Base-by-base conservation (phyloP, 192 early-diverging fungal species). In the Fimicolochytrium jonesii region DNA sequence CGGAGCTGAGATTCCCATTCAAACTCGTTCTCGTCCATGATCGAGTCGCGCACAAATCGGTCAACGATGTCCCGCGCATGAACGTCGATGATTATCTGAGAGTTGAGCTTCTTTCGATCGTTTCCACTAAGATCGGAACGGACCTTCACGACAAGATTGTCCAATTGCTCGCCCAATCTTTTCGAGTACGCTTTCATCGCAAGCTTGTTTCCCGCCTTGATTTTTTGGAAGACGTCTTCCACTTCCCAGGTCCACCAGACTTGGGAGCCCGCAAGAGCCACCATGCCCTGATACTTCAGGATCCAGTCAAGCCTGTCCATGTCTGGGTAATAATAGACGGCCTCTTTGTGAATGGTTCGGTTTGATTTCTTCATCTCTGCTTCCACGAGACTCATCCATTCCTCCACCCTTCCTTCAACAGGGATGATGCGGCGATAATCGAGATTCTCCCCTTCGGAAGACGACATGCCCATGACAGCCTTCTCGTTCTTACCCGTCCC, bases 181-280 rank as follows among this genome's bases (percentile, higher is more conserved):
- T 82, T 82, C 44, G 71, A 70, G 47, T 82, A 82, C 41, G 66
- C 64, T 50, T 82, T 82, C 80, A 82, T 82, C 0, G 80, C 80
- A 5, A 82, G 61, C 62, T 82, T 82, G 66, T 79, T 79, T 32
- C 80, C 80, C n/a, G 47, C 34, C 45, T 77, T 77, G 67, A 82
- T 82, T 49, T 82, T 82, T 9, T 61, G 50, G 52, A 82, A 82
- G 0, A 80, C 82, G 56, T 84, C 82, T 34, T 84, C 82, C 0
- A 84, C 83, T 50, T 85, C 83, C 79, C 82, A 85, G 25, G 83
- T 85, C 83, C 83, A 85, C 83, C 83, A 85, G 4, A 85, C 83
- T 52, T 85, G 83, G n/a, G 76, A 71, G 3, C 83, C 78, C 34
- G 78, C 79, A 3, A 85, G 62, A 4, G 72, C 73, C 11, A 85